phyloP scores from a whole-genome alignment of 257 asterid species.

The Ehretia macrophylla region DNA sequence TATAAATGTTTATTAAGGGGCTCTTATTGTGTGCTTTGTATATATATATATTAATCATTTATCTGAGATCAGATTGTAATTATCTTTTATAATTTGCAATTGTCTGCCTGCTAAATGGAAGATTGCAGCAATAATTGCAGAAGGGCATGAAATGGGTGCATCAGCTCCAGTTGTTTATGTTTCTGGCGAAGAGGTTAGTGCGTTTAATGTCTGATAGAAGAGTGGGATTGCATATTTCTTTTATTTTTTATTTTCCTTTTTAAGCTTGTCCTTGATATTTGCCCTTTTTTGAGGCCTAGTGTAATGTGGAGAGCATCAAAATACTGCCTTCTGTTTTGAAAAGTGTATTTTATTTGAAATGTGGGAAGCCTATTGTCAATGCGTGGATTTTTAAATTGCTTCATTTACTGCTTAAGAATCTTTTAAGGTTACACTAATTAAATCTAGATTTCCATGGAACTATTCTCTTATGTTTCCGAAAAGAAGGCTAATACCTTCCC shows the following conservation, averaged over 20 bases:
- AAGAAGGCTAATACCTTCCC: neutral
- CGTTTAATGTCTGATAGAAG: neutral
- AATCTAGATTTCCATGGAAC: too few relatives aligned
- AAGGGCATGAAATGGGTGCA: slow-evolving; percentile 41
- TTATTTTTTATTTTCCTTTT: neutral
- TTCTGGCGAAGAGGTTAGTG: slow-evolving; percentile 94
- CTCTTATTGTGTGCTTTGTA: neutral
- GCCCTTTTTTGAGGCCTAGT: neutral
- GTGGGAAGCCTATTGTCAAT: too few relatives aligned
- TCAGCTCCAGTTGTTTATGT: slow-evolving; percentile 78
- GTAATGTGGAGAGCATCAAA: neutral
- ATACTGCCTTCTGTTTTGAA: neutral
- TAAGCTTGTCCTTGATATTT: neutral
- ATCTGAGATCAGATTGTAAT: neutral
- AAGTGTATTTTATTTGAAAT: too few relatives aligned
- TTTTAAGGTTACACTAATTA: too few relatives aligned
- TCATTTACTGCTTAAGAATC: too few relatives aligned
- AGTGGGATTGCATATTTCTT: neutral
- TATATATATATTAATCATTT: too few relatives aligned
- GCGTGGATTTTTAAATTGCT: too few relatives aligned
- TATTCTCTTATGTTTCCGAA: too few relatives aligned
- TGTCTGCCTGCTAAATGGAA: slow-evolving; percentile 24
- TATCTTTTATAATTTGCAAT: slow-evolving; percentile 5
- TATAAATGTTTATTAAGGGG: slow-evolving; percentile 19
- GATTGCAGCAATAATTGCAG: slow-evolving; percentile 81